Percentiles rank a stretch among this genome's conserved stretches.
These are phyloP conservation scores for Casuarina glauca DNA, from an alignment of 306 rosid genomes.

Conservation along the genomic window DNA sequence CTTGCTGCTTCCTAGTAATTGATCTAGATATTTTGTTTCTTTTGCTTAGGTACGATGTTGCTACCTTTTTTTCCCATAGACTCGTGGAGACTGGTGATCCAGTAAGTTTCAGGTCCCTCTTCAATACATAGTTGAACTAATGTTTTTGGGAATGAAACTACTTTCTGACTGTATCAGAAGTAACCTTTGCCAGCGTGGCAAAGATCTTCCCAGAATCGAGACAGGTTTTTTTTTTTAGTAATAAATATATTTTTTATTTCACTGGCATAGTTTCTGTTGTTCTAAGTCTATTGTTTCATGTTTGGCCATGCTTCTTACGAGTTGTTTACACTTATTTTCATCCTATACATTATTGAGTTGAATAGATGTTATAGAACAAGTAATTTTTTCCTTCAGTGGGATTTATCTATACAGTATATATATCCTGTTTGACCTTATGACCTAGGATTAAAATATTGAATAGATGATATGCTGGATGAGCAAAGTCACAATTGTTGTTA, in stretches of 20 bases:
- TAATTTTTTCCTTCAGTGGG: not conserved
- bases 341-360: not conserved
- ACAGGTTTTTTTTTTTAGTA: not conserved
- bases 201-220: too few relatives aligned
- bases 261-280: not conserved
- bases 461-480: not conserved
- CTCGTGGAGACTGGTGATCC: constrained; percentile 79
- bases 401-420: not conserved
- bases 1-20: constrained; percentile 13
- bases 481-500: not conserved
- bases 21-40: constrained; percentile 20
- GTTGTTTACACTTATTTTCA: not conserved
- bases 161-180: too few relatives aligned
- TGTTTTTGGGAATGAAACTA: not conserved
- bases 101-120: constrained; percentile 52
- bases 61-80: constrained; percentile 81
- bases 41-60: constrained; percentile 79
- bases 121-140: constrained; percentile 14
- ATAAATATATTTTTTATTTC: not conserved
- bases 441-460: not conserved
- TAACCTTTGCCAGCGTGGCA: too few relatives aligned
- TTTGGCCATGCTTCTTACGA: not conserved
- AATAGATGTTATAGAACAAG: not conserved
- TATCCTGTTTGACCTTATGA: not conserved
- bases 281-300: not conserved